A percentile compares a stretch with the other conserved stretches of the same genome.
phyloP scores from a whole-genome alignment of 2,329 filamentous ascomycete genomes.

The Ophiostoma piceae region DNA sequence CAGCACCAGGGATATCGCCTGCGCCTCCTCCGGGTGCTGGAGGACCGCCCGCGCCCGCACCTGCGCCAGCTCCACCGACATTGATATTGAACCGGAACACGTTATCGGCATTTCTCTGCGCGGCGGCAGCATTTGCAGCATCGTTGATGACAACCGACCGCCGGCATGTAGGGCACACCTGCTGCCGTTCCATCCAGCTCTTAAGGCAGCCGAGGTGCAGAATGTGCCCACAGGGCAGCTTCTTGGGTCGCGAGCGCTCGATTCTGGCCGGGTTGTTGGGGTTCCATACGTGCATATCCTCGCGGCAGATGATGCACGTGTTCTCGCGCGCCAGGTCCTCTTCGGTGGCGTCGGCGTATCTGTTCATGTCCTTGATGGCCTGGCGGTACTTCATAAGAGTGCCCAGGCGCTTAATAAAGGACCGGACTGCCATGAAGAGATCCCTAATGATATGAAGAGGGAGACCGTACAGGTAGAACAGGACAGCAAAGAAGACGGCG shows the following conservation, averaged over 20 bases:
- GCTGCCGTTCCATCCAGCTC: slow-evolving; percentile 95
- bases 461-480: slow-evolving; percentile 88
- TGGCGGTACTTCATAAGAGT: slow-evolving; percentile 87
- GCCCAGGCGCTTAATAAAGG: slow-evolving; percentile 82
- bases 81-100: slow-evolving; percentile 1
- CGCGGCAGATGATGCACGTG: slow-evolving; percentile 95
- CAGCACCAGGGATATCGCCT: slow-evolving; percentile 9
- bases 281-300: slow-evolving; percentile 85
- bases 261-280: slow-evolving; percentile 61
- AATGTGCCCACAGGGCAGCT: slow-evolving; percentile 92
- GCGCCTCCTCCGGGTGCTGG: not conserved
- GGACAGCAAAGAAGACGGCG: slow-evolving; percentile 84
- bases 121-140: slow-evolving; percentile 23
- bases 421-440: slow-evolving; percentile 86
- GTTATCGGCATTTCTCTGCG: slow-evolving; percentile 8
- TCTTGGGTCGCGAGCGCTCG: slow-evolving; percentile 84
- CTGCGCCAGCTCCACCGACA: slow-evolving; percentile 12
- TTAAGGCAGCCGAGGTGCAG: slow-evolving; percentile 90
- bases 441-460: slow-evolving; percentile 96
- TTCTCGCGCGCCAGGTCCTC: slow-evolving; percentile 83
- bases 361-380: slow-evolving; percentile 90
- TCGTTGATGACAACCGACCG: slow-evolving; percentile 66
- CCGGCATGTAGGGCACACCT: slow-evolving; percentile 93
- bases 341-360: slow-evolving; percentile 82
- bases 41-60: not conserved